Conservation (phyloP, 768 basidiomycete genomes). For the Sarcodon aspratus region DNA sequence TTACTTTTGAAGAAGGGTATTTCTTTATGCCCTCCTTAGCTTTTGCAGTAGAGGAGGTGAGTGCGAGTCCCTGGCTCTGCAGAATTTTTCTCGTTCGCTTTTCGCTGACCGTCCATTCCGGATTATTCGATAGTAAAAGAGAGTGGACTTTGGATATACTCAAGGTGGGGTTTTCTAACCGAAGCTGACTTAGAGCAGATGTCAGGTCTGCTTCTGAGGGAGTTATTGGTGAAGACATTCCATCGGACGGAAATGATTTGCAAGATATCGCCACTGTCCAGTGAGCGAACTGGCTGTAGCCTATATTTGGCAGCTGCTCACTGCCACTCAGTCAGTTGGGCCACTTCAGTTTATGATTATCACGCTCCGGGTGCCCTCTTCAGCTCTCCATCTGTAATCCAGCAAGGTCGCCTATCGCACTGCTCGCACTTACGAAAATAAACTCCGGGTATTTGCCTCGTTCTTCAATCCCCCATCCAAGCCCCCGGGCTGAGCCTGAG, state of each 20-base stretch:
- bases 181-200: constrained; percentile 40
- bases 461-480: no score
- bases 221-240: constrained; percentile 6
- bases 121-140: constrained; percentile 43
- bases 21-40: constrained; percentile 10
- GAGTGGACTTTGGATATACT: constrained; percentile 67
- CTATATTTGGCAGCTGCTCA: no score
- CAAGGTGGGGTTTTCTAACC: constrained; percentile 43
- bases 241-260: not conserved
- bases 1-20: constrained; percentile 54
- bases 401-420: no score
- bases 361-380: no score
- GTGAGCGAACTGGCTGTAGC: no score
- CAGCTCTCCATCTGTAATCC: no score
- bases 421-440: no score
- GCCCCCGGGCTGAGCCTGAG: no score
- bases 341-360: no score
- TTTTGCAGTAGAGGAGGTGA: constrained; percentile 7
- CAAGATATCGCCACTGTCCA: no score
- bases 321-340: no score
- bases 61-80: constrained; percentile 33
- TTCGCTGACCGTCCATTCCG: constrained; percentile 75
- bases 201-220: constrained; percentile 59
- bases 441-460: no score
- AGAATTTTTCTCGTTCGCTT: constrained; percentile 69